Base-by-base conservation (phyloP, 257 asterid genomes). In the Handroanthus guayacan region DNA sequence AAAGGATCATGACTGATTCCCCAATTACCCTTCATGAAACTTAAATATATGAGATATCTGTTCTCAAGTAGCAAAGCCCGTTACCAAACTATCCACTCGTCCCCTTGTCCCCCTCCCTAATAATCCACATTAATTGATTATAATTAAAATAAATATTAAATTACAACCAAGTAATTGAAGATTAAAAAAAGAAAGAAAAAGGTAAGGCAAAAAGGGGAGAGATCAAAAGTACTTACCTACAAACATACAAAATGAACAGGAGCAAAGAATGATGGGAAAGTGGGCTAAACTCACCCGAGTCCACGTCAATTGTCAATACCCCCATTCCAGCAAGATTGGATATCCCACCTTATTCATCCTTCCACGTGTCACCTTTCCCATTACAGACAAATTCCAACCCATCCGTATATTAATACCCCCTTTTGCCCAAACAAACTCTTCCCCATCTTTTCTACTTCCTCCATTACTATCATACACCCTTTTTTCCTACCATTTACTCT, bases 251-350 rank as follows among this genome's bases (percentile, higher is more conserved):
- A 57, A 25, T 12, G 10, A 69, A 41, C 9, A 5, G 3, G 37
- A 44, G 71, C 56, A 54, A 79, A 63, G 13, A 79, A 75, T 43
- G 18, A 77, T 72, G 79, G 67, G 81, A 61, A 43, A 83, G 80
- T 69, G 58, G 77, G 79, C 61, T 69, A 75, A 39, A 36, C 54
- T 75, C 71, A 81, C 74, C 74, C 54, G 64, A 63, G 71, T 16
- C 54, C 64, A 52, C 60, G 83, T 82, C 80, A 74, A 69, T 25
- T 25, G 31, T 25, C 31, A 25, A 25, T 25, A 25, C 50, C 1
- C 74, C 80, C 17, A 78, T 72, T 75, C 87, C 87, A 76, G 81
- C 84, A 83, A 83, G 82, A 82, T 72, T 75, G 81, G 82, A 66
- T 52, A 69, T 73, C 75, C 75, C 81, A 81, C 76, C 78, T 76